Evolutionary conservation across 305 asterid species (phyloP), one percentile per base, ranked within the genome.

Genomic region (Ruellia speciosa): DNA sequence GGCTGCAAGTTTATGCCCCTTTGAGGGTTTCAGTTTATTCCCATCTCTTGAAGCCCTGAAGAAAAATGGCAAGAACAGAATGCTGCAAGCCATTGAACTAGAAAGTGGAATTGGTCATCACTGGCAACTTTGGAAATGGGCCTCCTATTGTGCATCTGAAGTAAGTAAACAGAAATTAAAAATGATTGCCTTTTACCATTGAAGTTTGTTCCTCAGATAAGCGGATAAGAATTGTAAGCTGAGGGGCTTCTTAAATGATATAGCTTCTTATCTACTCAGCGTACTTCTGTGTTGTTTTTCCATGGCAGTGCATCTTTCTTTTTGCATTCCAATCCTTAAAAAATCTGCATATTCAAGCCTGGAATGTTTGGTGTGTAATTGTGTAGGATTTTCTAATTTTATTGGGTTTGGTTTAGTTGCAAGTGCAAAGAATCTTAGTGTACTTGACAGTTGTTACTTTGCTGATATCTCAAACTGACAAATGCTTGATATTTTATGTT

Each of bases 41-140:
- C 99, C 99, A 51, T 92, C 97, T 52, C 68, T 84, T 54, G 96
- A 84, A 70, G 86, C 82, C 74, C 70, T 92, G 40, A 70, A 77
- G 72, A 79, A 70, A 80, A 88, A 86, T 73, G 96, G 99, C 53
- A 84, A 83, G 76, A 84, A 77, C 72, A 81, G 96, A 71, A 73
- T 66, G 74, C 82, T 92, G 63, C 99, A 88, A 69, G 89, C 99
- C 66, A 70, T 84, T 60, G 99, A 92, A 78, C 75, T 84, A 56
- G 99, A 92, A 78, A 88, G 94, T 73, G 99, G 97, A 63, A 64
- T 77, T 56, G 96, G 96, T 65, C 94, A 72, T 69, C 99, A 86
- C 49, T 84, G 85, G 82, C 87, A 75, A 67, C 95, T 92, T 62
- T 92, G 97, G 97, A 92, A 81, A 73, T 92, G 99, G 99, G 97